phyloP scores from a whole-genome alignment of 441 rosid genomes.

The Bruguiera hainesii region DNA sequence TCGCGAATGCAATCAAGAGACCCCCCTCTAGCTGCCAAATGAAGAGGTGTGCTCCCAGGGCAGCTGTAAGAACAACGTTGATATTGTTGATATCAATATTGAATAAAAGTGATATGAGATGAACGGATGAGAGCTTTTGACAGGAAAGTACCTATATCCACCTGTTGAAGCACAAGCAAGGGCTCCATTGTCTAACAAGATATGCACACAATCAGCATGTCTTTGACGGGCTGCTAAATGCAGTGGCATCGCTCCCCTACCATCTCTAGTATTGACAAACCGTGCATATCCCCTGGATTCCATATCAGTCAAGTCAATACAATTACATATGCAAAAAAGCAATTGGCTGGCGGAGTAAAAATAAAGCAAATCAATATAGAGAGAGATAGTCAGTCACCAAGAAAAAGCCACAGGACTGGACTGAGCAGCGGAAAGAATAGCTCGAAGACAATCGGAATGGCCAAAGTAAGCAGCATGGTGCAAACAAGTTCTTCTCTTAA shows the following conservation, averaged over 20 bases:
- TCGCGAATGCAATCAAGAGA: slow-evolving; percentile 89
- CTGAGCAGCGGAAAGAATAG: slow-evolving; percentile 60
- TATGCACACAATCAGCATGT: slow-evolving; percentile 55
- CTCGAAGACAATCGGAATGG: slow-evolving; percentile 56
- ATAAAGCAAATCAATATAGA: not conserved
- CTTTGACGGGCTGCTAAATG: slow-evolving; percentile 75
- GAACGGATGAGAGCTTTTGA: not conserved
- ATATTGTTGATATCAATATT: slow-evolving; percentile 10
- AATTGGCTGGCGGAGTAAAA: not conserved
- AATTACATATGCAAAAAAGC: not conserved
- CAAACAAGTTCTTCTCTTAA: slow-evolving; percentile 67
- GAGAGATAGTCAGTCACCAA: slow-evolving; percentile 35
- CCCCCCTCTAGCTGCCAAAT: slow-evolving; percentile 95
- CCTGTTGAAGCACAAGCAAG: slow-evolving; percentile 76
- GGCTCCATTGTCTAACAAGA: slow-evolving; percentile 63
- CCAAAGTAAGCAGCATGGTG: slow-evolving; percentile 78
- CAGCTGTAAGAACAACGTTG: slow-evolving; percentile 39
- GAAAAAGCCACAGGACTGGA: slow-evolving; percentile 59
- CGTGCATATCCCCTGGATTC: slow-evolving; percentile 61
- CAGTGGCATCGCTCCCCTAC: slow-evolving; percentile 68
- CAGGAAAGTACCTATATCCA: slow-evolving; percentile 56
- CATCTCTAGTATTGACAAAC: slow-evolving; percentile 70
- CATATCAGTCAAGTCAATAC: slow-evolving; percentile 9
- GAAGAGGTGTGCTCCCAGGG: slow-evolving; percentile 96
- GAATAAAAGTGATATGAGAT: not conserved